Base-by-base conservation (phyloP, 164 flowering plant genomes). In the Sedum album region DNA sequence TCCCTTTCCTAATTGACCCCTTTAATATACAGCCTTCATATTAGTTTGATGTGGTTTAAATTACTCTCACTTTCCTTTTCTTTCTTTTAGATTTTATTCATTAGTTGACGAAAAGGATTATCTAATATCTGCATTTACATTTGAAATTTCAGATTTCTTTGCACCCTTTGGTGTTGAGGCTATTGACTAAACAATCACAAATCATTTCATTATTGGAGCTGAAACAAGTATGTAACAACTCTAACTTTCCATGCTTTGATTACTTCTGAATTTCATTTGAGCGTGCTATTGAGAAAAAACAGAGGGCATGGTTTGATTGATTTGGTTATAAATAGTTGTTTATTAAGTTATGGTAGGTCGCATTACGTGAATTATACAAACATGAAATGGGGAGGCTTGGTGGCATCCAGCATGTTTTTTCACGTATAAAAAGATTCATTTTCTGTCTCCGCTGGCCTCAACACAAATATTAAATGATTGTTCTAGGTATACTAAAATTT, bases 341-440 rank as follows among this genome's bases (percentile, higher is more conserved):
- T n/a, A n/a, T n/a, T n/a, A n/a, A n/a, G n/a, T 18, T 20, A 39
- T 39, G 4, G 9, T 38, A 9, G 41, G 6, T 38, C 9, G 9
- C 41, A 38, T 38, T 38, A 38, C 41, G 41, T 38, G 42, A 39
- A 39, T 21, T 31, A 55, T 5, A 2, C 23, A 55, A 55, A 25
- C 60, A 55, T 23, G 28, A 55, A 55, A 25, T 55, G 60, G 15
- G 25, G 30, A 55, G 31, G 60, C 25, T 53, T 53, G 57, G 60
- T 23, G 30, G 11, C 42, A 39, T 13, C 17, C 18, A 18, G 62
- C 62, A 14, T 57, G 62, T 26, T 57, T 28, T 6, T 15, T 26
- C 62, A 14, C 33, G 11, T 57, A 57, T 57, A 26, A 57, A 57
- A 57, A 57, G 61, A 57, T 33, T 57, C 62, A 57, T 57, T 28